Conservation (phyloP, 129 eudicot genomes). For the Chrysanthemum seticuspe region DNA sequence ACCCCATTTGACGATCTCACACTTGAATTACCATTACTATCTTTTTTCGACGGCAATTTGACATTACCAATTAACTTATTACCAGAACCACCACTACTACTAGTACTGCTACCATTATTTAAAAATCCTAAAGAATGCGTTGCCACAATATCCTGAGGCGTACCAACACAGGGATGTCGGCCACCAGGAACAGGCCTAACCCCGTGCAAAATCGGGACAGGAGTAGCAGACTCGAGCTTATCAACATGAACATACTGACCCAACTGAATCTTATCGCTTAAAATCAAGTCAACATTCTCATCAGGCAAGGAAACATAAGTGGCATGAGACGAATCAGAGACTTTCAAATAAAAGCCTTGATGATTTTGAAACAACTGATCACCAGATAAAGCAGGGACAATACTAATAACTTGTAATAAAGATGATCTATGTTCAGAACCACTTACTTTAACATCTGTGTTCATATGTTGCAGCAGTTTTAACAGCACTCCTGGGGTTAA, state of each 20-base stretch:
- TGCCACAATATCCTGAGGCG: constrained; percentile 88
- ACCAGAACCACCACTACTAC: constrained; percentile 22
- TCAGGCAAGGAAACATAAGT: constrained; percentile 91
- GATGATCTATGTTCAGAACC: constrained; percentile 82
- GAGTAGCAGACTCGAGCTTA: constrained; percentile 67
- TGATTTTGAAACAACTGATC: constrained; percentile 76
- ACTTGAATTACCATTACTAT: constrained; percentile 28
- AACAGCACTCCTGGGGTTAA: constrained; percentile 83
- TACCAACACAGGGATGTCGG: constrained; percentile 85
- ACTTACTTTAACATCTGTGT: constrained; percentile 77
- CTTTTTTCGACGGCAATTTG: constrained; percentile 44
- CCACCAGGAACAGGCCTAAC: constrained; percentile 89
- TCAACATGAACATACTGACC: constrained; percentile 91
- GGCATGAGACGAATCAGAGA: constrained; percentile 95
- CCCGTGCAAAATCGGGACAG: constrained; percentile 81
- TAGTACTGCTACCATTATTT: constrained; percentile 37
- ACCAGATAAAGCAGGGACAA: constrained; percentile 86
- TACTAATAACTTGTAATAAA: constrained; percentile 76
- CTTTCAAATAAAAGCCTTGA: constrained; percentile 92
- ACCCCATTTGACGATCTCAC: constrained; percentile 33
- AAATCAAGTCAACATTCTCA: constrained; percentile 76
- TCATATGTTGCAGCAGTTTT: constrained; percentile 87
- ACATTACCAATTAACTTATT: constrained; percentile 42
- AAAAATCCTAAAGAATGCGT: constrained; percentile 76
- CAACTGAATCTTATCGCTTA: constrained; percentile 78